Percentiles rank a stretch among this genome's conserved stretches.
Evolutionary conservation across 2,329 filamentous ascomycete species (phyloP).

Genomic region (Tolypocladium capitatum): DNA sequence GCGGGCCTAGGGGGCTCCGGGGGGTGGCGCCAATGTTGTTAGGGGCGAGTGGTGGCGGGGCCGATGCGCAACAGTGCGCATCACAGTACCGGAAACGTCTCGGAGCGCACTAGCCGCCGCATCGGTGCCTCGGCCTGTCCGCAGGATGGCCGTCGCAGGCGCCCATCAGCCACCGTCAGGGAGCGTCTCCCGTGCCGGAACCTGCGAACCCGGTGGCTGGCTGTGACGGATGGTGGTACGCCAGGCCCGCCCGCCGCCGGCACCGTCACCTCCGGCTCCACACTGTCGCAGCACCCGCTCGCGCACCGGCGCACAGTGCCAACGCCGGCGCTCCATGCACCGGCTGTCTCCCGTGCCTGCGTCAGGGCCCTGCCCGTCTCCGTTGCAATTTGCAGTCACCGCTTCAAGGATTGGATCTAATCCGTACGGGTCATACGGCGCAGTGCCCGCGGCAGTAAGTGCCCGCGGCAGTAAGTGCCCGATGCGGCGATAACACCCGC

Average conservation of each 20-base stretch:
- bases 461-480: background rate
- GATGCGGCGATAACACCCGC: too few relatives aligned
- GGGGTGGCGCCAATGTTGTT: slow-evolving; percentile 12
- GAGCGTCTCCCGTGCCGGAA: background rate
- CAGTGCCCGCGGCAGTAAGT: too few relatives aligned
- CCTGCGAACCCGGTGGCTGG: background rate
- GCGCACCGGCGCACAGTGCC: background rate
- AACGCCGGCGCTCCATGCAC: background rate
- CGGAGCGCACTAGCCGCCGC: too few relatives aligned
- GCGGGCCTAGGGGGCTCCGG: slow-evolving; percentile 8
- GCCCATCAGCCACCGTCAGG: background rate
- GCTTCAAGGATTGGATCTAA: background rate
- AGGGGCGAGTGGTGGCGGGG: slow-evolving; percentile 9
- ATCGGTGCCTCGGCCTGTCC: too few relatives aligned
- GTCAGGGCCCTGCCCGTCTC: background rate
- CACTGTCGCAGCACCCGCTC: background rate
- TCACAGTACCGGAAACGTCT: background rate
- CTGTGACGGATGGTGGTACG: background rate
- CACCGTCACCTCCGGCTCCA: background rate
- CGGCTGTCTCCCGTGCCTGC: background rate
- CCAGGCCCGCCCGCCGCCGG: background rate
- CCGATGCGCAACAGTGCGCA: slow-evolving; percentile 14
- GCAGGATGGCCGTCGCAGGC: too few relatives aligned
- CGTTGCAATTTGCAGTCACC: background rate
- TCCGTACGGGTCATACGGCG: too few relatives aligned